phyloP scores from a whole-genome alignment of 345 rosid species.

The Murraya paniculata region DNA sequence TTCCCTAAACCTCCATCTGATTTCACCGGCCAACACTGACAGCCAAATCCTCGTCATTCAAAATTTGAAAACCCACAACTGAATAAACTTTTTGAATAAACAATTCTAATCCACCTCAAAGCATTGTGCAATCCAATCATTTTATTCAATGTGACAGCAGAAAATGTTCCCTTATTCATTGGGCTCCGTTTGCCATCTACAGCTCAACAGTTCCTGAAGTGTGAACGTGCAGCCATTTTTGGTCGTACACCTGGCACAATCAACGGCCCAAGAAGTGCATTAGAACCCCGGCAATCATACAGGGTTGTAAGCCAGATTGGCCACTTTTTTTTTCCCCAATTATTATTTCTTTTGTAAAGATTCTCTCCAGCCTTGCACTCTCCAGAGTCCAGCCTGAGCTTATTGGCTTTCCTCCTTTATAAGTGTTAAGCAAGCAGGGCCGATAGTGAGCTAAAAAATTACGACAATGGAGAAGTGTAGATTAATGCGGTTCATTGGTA shows the following conservation, averaged over 20 bases:
- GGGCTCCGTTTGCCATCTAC: conserved; percentile 8
- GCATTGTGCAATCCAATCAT: neutral
- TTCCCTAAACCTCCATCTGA: neutral
- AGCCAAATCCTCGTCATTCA: neutral
- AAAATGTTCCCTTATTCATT: neutral
- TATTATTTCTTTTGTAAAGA: neutral
- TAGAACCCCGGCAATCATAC: neutral
- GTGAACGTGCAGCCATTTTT: conserved; percentile 13
- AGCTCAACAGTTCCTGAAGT: conserved; percentile 6
- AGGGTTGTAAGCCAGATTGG: conserved; percentile 11
- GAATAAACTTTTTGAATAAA: neutral
- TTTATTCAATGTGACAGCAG: neutral
- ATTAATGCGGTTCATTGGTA: conserved; percentile 5
- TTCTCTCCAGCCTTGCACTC: neutral
- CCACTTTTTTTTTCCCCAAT: neutral
- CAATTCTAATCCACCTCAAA: neutral
- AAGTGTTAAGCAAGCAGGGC: too few species aligned
- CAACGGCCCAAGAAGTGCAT: conserved; percentile 1
- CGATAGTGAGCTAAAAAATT: neutral
- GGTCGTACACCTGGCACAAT: conserved; percentile 5
- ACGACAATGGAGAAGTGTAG: conserved; percentile 17
- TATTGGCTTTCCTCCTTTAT: neutral
- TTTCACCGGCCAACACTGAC: neutral
- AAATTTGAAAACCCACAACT: neutral
- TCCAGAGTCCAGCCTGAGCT: neutral